phyloP scores from a whole-genome alignment of 257 asterid genomes.

The Solanum appendiculatum region DNA sequence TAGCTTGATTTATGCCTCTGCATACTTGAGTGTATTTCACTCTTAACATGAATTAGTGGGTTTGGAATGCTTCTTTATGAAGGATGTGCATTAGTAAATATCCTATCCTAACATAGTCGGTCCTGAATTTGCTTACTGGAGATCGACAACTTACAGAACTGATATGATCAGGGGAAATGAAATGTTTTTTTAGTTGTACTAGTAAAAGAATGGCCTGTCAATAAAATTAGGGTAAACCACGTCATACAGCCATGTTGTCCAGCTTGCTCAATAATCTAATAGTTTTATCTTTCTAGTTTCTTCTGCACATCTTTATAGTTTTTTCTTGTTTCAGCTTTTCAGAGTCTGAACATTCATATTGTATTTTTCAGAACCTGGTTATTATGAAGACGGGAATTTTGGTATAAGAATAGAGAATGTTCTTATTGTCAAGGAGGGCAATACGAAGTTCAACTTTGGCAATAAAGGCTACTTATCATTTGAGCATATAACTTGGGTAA shows the following conservation, averaged over 20 bases:
- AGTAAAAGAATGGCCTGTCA: not conserved
- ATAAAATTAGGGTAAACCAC: not conserved
- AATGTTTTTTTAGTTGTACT: not conserved
- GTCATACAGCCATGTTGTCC: not conserved
- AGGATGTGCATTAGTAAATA: not conserved
- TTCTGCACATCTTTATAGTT: not conserved
- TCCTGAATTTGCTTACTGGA: not conserved
- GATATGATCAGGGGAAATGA: not conserved
- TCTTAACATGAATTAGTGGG: not conserved
- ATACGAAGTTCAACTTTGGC: conserved; percentile 80
- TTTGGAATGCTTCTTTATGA: not conserved
- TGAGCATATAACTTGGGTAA: conserved; percentile 94
- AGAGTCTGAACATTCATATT: not conserved
- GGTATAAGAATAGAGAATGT: conserved; percentile 94
- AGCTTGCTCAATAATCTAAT: not conserved
- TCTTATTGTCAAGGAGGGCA: conserved; percentile 66
- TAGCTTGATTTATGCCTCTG: not conserved
- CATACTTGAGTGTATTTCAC: not conserved
- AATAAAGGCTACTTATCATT: conserved; percentile 63
- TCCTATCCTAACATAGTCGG: not conserved
- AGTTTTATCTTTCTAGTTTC: not conserved
- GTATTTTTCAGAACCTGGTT: conserved; percentile 75
- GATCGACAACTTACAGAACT: not conserved
- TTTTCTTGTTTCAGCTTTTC: not conserved
- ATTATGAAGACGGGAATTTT: conserved; percentile 90